These are phyloP conservation scores for Golubevia pallescens DNA, from an alignment of 1,284 basidiomycete genomes.

Conservation along the genomic window DNA sequence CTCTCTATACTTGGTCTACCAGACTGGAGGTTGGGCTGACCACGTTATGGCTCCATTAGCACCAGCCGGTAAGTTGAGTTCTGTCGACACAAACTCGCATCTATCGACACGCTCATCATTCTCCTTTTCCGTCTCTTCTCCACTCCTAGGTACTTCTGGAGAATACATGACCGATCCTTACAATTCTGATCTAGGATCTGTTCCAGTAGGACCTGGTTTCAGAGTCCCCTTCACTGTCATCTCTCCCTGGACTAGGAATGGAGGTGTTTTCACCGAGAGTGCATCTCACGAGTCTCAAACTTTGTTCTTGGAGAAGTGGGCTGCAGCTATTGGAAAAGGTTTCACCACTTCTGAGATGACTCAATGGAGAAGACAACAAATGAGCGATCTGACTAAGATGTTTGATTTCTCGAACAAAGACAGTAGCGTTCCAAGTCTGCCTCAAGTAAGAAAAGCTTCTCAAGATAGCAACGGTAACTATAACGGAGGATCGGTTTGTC, in stretches of 20 bases:
- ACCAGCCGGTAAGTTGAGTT: slow-evolving; percentile 3
- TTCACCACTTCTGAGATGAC: slow-evolving; percentile 21
- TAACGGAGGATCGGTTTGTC: slow-evolving; percentile 17
- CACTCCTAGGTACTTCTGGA: neutral
- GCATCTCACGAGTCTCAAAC: slow-evolving; percentile 31
- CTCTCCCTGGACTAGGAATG: slow-evolving; percentile 26
- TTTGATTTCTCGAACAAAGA: slow-evolving; percentile 26
- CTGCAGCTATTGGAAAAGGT: slow-evolving; percentile 21
- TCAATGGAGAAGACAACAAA: slow-evolving; percentile 19
- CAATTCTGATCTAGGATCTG: slow-evolving; percentile 16
- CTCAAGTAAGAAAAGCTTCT: slow-evolving; percentile 13
- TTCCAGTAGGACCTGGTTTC: slow-evolving; percentile 30
- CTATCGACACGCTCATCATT: too few species aligned
- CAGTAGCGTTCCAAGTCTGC: slow-evolving; percentile 16
- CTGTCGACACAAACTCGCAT: too few species aligned
- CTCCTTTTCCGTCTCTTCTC: too few species aligned
- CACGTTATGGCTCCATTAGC: slow-evolving; percentile 22
- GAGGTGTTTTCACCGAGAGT: slow-evolving; percentile 29
- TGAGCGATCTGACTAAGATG: slow-evolving; percentile 22
- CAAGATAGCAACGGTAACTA: slow-evolving; percentile 21
- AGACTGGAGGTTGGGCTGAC: slow-evolving; percentile 30
- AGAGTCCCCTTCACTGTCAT: slow-evolving; percentile 28
- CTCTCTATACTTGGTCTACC: too few species aligned
- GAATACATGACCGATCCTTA: slow-evolving; percentile 31
- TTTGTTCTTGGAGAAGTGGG: slow-evolving; percentile 31